phyloP scores from a whole-genome alignment of 495 filamentous ascomycete species.

The Beverwykella pulmonaria region DNA sequence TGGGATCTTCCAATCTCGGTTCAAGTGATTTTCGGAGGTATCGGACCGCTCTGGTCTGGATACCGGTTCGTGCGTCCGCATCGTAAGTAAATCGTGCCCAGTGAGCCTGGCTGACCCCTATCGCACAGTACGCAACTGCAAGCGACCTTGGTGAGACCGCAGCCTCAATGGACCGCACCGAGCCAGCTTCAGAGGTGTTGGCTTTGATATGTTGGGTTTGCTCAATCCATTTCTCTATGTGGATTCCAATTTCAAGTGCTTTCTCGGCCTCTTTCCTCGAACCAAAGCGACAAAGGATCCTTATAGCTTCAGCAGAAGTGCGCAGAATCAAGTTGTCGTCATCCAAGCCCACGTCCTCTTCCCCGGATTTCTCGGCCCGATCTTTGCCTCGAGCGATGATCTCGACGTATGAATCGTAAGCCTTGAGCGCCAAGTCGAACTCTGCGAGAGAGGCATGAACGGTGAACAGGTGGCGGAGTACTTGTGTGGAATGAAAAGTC shows the following conservation, averaged over 20 bases:
- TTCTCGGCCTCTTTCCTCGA: slow-evolving; percentile 73
- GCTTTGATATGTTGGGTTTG: slow-evolving; percentile 46
- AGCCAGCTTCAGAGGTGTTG: slow-evolving; percentile 12
- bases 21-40: slow-evolving; percentile 72
- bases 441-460: slow-evolving; percentile 84
- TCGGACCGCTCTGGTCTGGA: slow-evolving; percentile 72
- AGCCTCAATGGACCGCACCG: slow-evolving; percentile 11
- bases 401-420: slow-evolving; percentile 87
- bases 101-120: slow-evolving; percentile 79
- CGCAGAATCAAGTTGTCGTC: slow-evolving; percentile 71
- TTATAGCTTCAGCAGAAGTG: slow-evolving; percentile 76
- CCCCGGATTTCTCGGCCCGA: slow-evolving; percentile 73
- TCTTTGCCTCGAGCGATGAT: slow-evolving; percentile 80
- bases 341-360: slow-evolving; percentile 72
- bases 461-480: slow-evolving; percentile 84
- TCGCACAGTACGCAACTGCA: slow-evolving; percentile 72
- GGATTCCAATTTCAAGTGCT: slow-evolving; percentile 65
- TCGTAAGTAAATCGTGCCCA: slow-evolving; percentile 83
- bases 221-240: slow-evolving; percentile 66
- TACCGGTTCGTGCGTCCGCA: slow-evolving; percentile 64
- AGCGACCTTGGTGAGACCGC: slow-evolving; percentile 57
- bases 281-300: slow-evolving; percentile 80
- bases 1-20: slow-evolving; percentile 61
- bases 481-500: slow-evolving; percentile 88
- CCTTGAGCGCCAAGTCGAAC: slow-evolving; percentile 81